Evolutionary conservation across 495 filamentous ascomycete species (phyloP).

Genomic region (Lophiotrema nucula): DNA sequence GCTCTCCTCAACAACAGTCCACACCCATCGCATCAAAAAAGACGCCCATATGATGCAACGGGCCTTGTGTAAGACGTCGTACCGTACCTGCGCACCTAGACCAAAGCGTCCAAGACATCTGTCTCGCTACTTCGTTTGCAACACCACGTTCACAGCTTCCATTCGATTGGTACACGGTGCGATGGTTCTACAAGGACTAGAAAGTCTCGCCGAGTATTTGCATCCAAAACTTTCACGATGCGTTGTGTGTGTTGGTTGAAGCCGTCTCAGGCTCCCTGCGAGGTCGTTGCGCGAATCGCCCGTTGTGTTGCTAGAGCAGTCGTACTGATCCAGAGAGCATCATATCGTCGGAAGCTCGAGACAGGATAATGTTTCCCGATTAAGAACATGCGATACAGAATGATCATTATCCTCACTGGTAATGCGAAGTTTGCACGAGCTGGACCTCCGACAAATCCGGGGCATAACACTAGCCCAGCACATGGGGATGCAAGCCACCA

Average conservation of each 20-base stretch:
- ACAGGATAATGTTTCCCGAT: not conserved
- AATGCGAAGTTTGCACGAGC: not conserved
- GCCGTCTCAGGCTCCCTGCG: constrained; percentile 10
- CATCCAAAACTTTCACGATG: not conserved
- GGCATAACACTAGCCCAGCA: too few relatives aligned
- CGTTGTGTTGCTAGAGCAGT: not conserved
- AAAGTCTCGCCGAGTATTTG: not conserved
- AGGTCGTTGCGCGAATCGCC: not conserved
- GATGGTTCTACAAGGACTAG: not conserved
- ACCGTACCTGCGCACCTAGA: not conserved
- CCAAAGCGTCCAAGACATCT: not conserved
- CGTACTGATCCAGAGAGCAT: constrained; percentile 7
- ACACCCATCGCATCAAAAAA: too few relatives aligned
- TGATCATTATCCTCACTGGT: not conserved
- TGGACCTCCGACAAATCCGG: not conserved
- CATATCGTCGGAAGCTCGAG: not conserved
- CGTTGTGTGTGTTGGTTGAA: not conserved
- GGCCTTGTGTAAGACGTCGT: not conserved
- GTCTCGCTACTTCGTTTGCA: not conserved
- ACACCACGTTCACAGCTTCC: not conserved
- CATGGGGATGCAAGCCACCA: too few relatives aligned
- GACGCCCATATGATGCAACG: too few relatives aligned
- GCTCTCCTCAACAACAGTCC: too few relatives aligned
- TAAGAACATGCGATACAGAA: not conserved
- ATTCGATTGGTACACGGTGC: not conserved